phyloP scores from a whole-genome alignment of 2,329 filamentous ascomycete genomes.

The Cladosporium phlei region DNA sequence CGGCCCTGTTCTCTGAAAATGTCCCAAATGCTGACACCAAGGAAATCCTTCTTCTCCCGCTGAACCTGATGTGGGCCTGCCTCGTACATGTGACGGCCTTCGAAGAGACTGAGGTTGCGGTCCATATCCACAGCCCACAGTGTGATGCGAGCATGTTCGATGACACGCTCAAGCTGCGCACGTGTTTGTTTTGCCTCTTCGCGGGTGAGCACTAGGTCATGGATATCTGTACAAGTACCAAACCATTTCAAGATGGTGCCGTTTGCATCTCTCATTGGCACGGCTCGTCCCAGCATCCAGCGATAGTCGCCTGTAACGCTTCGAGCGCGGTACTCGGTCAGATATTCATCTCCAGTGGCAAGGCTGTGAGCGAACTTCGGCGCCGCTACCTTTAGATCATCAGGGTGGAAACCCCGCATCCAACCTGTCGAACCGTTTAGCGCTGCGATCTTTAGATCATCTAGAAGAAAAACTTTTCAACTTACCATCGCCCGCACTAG shows the following conservation, averaged over 20 bases:
- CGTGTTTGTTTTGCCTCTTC: constrained; percentile 61
- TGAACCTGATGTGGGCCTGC: constrained; percentile 11
- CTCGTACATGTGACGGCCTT: constrained; percentile 51
- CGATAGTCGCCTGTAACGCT: constrained; percentile 65
- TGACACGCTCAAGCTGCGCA: constrained; percentile 68
- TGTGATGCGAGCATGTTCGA: constrained; percentile 69
- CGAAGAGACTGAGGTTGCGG: constrained; percentile 61
- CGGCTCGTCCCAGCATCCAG: constrained; percentile 72
- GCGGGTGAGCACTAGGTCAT: constrained; percentile 66
- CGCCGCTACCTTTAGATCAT: constrained; percentile 57
- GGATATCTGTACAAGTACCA: constrained; percentile 74
- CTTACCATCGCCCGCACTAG: constrained; percentile 58
- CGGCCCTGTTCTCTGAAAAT: constrained; percentile 47
- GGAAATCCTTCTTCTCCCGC: constrained; percentile 27
- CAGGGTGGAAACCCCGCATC: constrained; percentile 62
- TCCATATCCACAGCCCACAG: constrained; percentile 67
- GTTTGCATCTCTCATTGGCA: constrained; percentile 62
- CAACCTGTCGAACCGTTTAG: constrained; percentile 59
- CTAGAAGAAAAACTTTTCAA: too few relatives aligned
- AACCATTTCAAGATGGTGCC: constrained; percentile 74
- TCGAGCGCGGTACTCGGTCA: constrained; percentile 65
- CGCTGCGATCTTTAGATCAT: constrained; percentile 56
- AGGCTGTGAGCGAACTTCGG: constrained; percentile 60
- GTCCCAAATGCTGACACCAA: constrained; percentile 61
- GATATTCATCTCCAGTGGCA: constrained; percentile 63